Evolutionary conservation across 257 asterid species (phyloP), one percentile per base, ranked within the genome.

Genomic region (Voacanga thouarsii): DNA sequence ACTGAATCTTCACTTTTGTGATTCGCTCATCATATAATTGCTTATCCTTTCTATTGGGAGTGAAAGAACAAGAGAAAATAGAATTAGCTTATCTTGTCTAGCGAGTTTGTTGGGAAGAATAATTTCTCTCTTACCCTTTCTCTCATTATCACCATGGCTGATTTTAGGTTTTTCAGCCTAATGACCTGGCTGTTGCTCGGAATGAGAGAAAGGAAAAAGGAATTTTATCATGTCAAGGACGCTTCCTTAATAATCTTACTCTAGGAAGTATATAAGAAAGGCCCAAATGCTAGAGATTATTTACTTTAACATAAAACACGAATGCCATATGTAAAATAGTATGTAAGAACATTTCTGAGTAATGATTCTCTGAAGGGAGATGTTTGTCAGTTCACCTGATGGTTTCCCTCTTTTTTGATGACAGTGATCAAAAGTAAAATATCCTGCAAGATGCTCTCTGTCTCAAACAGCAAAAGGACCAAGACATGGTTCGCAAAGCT

Each of bases 401-500:
- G 55, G 37, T 69, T 41, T 26, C 26, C 15, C 33, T 65, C 61
- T 75, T 76, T 33, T 33, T 1, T 57, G 30, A 23, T 50, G 83
- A 50, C 74, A 80, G 83, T 69, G 79, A 65, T 47, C 60, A 72
- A 26, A 23, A 43, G 41, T 59, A 80, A 45, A 37, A 74, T 75
- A 71, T 73, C 83, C 85, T 76, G 75, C 91, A 91, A 87, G 90
- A 90, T 93, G 97, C 83, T 85, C 85, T 75, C 59, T 83, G 82
- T 79, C 74, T 82, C 84, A 64, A 74, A 76, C 79, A 72, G 83
- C 81, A 55, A 72, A 84, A 82, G 83, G 80, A 63, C 87, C 86
- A 71, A 83, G 89, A 81, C 79, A 96, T 96, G 99, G 92, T 82
- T 87, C 87, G 51, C 24, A 84, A 82, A 83, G 84, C 93, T 80